Percentiles rank a stretch among this genome's conserved stretches.
phyloP scores from a whole-genome alignment of 2,329 filamentous ascomycete species.

The Pseudofabraea citricarpa region DNA sequence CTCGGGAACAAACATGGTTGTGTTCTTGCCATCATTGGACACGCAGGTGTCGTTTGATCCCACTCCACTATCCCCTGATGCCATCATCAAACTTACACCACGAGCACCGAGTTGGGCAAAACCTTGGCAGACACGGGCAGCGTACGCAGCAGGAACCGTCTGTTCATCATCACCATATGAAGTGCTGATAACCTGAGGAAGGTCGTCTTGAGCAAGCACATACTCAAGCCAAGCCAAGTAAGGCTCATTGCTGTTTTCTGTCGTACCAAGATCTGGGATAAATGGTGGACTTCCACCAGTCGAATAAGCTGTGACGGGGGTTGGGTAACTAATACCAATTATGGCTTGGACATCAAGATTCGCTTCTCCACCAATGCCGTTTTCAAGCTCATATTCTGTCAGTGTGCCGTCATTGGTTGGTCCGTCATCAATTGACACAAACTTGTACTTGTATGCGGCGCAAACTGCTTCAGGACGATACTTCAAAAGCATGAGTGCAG shows the following conservation, averaged over 20 bases:
- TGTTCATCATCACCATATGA: conserved; percentile 57
- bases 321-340: conserved; percentile 44
- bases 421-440: neutral
- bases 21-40: conserved; percentile 51
- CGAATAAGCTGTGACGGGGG: neutral
- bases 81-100: conserved; percentile 46
- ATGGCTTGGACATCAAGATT: conserved; percentile 52
- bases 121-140: conserved; percentile 46
- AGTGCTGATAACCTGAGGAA: conserved; percentile 53
- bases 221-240: conserved; percentile 57
- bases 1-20: conserved; percentile 44
- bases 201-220: conserved; percentile 38
- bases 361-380: conserved; percentile 34
- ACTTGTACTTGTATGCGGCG: neutral
- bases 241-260: conserved; percentile 56
- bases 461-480: conserved; percentile 12
- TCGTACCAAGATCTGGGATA: conserved; percentile 30
- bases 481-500: conserved; percentile 13
- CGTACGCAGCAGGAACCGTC: conserved; percentile 47
- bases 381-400: neutral
- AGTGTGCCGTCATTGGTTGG: neutral
- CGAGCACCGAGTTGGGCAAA: conserved; percentile 48
- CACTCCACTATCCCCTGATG: conserved; percentile 47
- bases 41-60: conserved; percentile 35
- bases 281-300: conserved; percentile 29